Percentiles rank a stretch among this genome's conserved stretches.
Evolutionary conservation across 1,284 basidiomycete genomes (phyloP).

Genomic region (Flammula alnicola): DNA sequence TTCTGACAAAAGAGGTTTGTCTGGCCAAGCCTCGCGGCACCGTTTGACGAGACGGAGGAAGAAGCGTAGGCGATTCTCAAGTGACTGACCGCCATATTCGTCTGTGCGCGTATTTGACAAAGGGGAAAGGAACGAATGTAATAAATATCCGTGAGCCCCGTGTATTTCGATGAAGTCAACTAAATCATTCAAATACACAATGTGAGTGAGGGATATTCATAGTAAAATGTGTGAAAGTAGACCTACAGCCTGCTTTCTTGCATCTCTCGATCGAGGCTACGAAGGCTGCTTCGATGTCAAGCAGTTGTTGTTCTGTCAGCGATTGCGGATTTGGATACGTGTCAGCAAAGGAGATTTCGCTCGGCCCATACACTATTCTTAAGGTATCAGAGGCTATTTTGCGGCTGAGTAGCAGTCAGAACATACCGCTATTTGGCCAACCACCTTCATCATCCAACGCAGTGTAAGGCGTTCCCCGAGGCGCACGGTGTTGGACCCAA

Average conservation of each 20-base stretch:
- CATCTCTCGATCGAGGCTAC: slow-evolving; percentile 64
- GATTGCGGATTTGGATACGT: slow-evolving; percentile 57
- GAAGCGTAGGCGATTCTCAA: slow-evolving; percentile 76
- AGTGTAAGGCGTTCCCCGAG: slow-evolving; percentile 30
- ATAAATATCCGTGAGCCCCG: slow-evolving; percentile 69
- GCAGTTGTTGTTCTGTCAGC: slow-evolving; percentile 58
- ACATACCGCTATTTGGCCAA: slow-evolving; percentile 61
- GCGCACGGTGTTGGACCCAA: slow-evolving; percentile 52
- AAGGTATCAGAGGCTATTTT: slow-evolving; percentile 13
- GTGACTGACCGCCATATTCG: slow-evolving; percentile 68
- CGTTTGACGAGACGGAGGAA: slow-evolving; percentile 61
- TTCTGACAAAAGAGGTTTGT: slow-evolving; percentile 73
- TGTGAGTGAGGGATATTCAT: too few species aligned
- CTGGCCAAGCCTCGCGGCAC: slow-evolving; percentile 59
- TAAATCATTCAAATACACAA: slow-evolving; percentile 28
- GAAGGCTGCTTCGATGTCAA: slow-evolving; percentile 69
- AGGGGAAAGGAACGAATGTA: slow-evolving; percentile 71
- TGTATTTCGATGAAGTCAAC: slow-evolving; percentile 87
- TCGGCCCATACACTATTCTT: slow-evolving; percentile 42
- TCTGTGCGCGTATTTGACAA: slow-evolving; percentile 74
- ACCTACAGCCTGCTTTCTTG: slow-evolving; percentile 66
- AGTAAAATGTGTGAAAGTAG: not conserved
- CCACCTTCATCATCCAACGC: slow-evolving; percentile 53
- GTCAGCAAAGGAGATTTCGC: slow-evolving; percentile 49
- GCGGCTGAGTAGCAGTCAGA: not conserved